phyloP scores from a whole-genome alignment of 805 yeast genomes.

The Metschnikowia anglica region DNA sequence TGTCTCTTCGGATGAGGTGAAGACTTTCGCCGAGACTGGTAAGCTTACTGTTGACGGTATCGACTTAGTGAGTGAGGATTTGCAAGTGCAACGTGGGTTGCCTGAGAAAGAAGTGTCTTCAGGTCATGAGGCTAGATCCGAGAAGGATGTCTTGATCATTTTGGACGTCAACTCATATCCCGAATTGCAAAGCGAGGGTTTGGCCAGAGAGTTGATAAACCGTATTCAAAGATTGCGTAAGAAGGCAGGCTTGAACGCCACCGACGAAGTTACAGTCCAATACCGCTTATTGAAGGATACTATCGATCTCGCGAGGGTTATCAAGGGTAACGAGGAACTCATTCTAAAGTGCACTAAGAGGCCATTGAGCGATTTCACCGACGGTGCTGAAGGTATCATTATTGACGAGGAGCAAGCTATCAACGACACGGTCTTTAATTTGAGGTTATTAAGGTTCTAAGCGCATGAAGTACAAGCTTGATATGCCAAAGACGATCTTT shows the following conservation, averaged over 20 bases:
- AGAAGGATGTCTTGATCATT: constrained; percentile 84
- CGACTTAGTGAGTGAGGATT: constrained; percentile 80
- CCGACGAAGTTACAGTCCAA: constrained; percentile 91
- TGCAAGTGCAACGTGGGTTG: constrained; percentile 85
- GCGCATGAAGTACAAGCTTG: no score
- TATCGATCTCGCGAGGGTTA: constrained; percentile 59
- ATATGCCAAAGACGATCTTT: background rate
- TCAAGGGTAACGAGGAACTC: constrained; percentile 63
- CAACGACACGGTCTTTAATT: constrained; percentile 73
- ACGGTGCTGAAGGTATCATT: constrained; percentile 42
- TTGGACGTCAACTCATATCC: constrained; percentile 85
- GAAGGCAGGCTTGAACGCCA: constrained; percentile 90
- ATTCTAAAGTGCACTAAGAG: constrained; percentile 75
- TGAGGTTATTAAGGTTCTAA: constrained; percentile 72
- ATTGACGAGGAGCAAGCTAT: constrained; percentile 82
- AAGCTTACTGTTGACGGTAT: constrained; percentile 86
- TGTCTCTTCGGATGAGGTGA: constrained; percentile 80
- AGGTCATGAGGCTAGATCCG: constrained; percentile 87
- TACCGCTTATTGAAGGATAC: constrained; percentile 67
- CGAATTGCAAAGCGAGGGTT: constrained; percentile 88
- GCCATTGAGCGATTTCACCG: constrained; percentile 51
- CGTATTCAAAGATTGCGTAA: constrained; percentile 97
- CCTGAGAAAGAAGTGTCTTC: constrained; percentile 61
- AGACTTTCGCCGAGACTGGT: constrained; percentile 68
- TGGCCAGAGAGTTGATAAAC: constrained; percentile 94